These are phyloP conservation scores for Mrakia gelida DNA, from an alignment of 768 basidiomycete genomes.

Conservation along the genomic window DNA sequence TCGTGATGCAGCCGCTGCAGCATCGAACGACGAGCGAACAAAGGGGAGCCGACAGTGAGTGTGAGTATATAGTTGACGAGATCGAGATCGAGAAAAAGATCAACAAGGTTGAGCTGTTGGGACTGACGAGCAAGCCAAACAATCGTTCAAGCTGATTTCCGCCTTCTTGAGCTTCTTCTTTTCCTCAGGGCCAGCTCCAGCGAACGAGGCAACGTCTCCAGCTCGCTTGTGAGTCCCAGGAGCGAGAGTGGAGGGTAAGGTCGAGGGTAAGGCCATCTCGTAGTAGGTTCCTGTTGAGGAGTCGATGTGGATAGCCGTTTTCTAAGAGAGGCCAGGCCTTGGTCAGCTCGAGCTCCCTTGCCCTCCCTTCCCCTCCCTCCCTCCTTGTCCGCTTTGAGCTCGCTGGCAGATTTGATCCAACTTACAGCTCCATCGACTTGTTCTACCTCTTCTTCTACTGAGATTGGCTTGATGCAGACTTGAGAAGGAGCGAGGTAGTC, in stretches of 20 bases:
- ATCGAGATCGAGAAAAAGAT: not conserved
- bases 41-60: not conserved
- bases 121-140: constrained; percentile 81
- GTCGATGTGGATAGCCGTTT: constrained; percentile 86
- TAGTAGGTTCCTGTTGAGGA: constrained; percentile 72
- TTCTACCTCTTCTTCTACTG: constrained; percentile 49
- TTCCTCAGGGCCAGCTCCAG: constrained; percentile 9
- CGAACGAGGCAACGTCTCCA: not conserved
- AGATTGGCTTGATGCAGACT: constrained; percentile 94
- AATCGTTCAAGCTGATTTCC: constrained; percentile 94
- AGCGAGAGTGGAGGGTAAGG: not conserved
- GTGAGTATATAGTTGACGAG: not conserved
- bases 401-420: constrained; percentile 33
- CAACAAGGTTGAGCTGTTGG: not conserved
- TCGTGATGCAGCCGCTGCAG: constrained; percentile 91
- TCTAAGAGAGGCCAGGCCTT: constrained; percentile 9
- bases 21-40: not conserved
- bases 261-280: constrained; percentile 55
- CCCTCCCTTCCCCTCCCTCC: constrained; percentile 42
- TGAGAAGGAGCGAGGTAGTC: constrained; percentile 96
- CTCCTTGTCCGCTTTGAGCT: constrained; percentile 41
- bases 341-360: constrained; percentile 10
- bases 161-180: constrained; percentile 76
- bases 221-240: not conserved
- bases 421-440: constrained; percentile 33